Evolutionary conservation across 441 rosid species (phyloP).

Genomic region (Pelargonium fulgidum): DNA sequence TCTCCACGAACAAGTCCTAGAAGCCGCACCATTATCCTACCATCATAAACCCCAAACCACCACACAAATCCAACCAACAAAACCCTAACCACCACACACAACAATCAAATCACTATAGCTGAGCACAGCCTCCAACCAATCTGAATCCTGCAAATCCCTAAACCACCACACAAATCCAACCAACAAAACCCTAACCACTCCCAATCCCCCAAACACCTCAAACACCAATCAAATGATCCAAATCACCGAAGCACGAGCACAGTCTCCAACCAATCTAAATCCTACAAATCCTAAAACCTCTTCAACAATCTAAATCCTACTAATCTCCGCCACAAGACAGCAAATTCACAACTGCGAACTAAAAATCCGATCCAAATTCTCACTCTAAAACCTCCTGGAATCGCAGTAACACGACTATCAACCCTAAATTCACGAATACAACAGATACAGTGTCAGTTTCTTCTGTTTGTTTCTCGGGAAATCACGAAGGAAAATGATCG

Average conservation of each 20-base stretch:
- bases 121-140: neutral
- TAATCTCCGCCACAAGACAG: slow-evolving; percentile 14
- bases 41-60: slow-evolving; percentile 23
- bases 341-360: slow-evolving; percentile 20
- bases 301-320: slow-evolving; percentile 30
- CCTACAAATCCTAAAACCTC: slow-evolving; percentile 35
- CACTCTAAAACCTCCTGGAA: neutral
- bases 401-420: neutral
- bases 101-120: slow-evolving; percentile 21
- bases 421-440: neutral
- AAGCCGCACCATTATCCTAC: slow-evolving; percentile 73
- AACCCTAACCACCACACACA: slow-evolving; percentile 26
- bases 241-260: slow-evolving; percentile 21
- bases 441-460: neutral
- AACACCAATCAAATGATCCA: slow-evolving; percentile 10
- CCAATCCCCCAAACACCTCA: slow-evolving; percentile 12
- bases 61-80: slow-evolving; percentile 8
- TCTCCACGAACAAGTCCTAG: slow-evolving; percentile 74
- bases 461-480: slow-evolving; percentile 12
- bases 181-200: slow-evolving; percentile 26
- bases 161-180: neutral
- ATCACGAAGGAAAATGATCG: slow-evolving; percentile 20
- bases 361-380: slow-evolving; percentile 14
- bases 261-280: slow-evolving; percentile 29
- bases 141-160: slow-evolving; percentile 27